A percentile compares a stretch with the other conserved stretches of the same genome.
phyloP scores from a whole-genome alignment of 495 filamentous ascomycete genomes.

The Choiromyces venosus region DNA sequence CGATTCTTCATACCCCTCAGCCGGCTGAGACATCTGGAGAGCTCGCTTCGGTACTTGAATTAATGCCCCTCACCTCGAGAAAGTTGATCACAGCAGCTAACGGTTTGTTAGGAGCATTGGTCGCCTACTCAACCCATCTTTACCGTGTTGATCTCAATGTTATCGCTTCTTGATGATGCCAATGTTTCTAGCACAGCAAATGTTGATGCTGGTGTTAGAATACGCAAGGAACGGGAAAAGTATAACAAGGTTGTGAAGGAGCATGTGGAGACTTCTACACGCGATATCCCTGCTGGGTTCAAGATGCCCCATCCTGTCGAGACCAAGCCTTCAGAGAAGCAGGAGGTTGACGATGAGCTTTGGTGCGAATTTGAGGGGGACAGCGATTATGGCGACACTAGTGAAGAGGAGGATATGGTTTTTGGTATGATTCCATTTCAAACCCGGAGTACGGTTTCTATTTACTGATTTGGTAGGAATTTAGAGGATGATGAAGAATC shows the following conservation, averaged over 20 bases:
- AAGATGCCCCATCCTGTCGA: conserved; percentile 71
- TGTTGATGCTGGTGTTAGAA: conserved; percentile 81
- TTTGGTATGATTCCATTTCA: conserved; percentile 36
- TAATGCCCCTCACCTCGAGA: neutral
- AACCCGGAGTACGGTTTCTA: neutral
- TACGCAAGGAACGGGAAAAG: conserved; percentile 60
- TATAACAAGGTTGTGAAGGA: conserved; percentile 66
- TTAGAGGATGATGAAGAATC: conserved; percentile 13
- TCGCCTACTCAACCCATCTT: conserved; percentile 86
- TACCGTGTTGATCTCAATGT: conserved; percentile 86
- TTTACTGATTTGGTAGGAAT: neutral
- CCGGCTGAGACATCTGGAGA: conserved; percentile 91
- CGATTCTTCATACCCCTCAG: conserved; percentile 86
- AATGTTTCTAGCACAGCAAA: conserved; percentile 91
- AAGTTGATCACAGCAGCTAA: neutral
- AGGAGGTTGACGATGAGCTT: conserved; percentile 69
- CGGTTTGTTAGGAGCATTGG: conserved; percentile 66
- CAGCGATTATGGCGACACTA: conserved; percentile 69
- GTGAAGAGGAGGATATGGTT: conserved; percentile 56
- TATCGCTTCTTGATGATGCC: conserved; percentile 86
- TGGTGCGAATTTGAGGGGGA: conserved; percentile 77
- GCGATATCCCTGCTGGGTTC: conserved; percentile 72
- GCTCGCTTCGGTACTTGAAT: conserved; percentile 51
- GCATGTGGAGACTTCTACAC: conserved; percentile 65
- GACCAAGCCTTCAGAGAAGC: conserved; percentile 55